phyloP scores from a whole-genome alignment of 208 protist species.

The Leishmania mexicana region DNA sequence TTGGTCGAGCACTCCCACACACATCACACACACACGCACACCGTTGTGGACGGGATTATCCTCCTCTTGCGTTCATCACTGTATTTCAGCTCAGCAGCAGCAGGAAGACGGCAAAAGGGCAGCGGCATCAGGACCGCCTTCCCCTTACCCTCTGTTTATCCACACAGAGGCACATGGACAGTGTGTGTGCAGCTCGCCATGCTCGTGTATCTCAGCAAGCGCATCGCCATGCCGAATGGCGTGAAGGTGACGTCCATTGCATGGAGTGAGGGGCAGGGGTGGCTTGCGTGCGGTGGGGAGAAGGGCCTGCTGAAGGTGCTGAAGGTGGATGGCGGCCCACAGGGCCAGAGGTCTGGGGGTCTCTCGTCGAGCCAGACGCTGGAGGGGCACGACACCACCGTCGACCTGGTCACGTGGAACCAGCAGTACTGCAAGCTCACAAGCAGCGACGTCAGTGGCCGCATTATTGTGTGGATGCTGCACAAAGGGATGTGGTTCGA shows the following conservation, averaged over 20 bases:
- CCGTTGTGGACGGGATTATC: not conserved
- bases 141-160: not conserved
- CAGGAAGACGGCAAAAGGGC: not conserved
- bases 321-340: constrained; percentile 88
- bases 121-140: not conserved
- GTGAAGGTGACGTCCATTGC: constrained; percentile 81
- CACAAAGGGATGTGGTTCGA: constrained; percentile 98
- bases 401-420: constrained; percentile 95
- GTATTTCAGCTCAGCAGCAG: not conserved
- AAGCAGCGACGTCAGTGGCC: constrained; percentile 91
- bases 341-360: constrained; percentile 73
- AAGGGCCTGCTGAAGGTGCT: constrained; percentile 96
- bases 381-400: constrained; percentile 88
- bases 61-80: not conserved
- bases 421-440: constrained; percentile 96
- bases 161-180: not conserved
- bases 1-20: not conserved
- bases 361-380: constrained; percentile 97
- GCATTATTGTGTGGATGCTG: constrained; percentile 97
- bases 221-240: constrained; percentile 96
- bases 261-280: constrained; percentile 96
- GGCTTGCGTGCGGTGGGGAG: constrained; percentile 96
- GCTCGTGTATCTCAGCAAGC: constrained; percentile 96
- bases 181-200: constrained; percentile 44
- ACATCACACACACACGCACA: not conserved